Conservation (phyloP, 2,329 filamentous ascomycete species). For the Fusarium odoratissimum region DNA sequence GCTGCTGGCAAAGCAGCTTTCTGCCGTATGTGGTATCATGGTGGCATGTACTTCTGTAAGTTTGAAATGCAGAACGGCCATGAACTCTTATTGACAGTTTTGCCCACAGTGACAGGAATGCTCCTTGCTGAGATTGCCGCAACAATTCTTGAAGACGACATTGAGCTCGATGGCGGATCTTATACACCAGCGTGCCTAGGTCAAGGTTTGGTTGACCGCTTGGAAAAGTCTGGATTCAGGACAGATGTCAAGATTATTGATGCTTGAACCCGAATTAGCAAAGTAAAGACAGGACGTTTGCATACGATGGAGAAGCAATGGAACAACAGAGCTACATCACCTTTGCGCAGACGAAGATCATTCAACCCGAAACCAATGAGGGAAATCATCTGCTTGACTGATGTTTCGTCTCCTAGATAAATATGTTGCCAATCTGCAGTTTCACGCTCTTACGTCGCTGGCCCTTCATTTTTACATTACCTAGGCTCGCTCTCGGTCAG, state of each 20-base stretch:
- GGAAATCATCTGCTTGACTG: neutral
- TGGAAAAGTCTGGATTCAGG: constrained; percentile 71
- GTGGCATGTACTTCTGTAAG: constrained; percentile 74
- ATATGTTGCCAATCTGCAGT: neutral
- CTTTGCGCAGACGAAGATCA: neutral
- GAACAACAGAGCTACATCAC: neutral
- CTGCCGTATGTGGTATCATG: constrained; percentile 65
- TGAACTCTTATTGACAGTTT: constrained; percentile 8
- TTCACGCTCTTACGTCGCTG: neutral
- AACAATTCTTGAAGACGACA: constrained; percentile 72
- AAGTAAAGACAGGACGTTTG: neutral
- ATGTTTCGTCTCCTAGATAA: neutral
- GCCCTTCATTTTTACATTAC: neutral
- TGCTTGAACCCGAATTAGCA: constrained; percentile 2
- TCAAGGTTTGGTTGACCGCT: constrained; percentile 71
- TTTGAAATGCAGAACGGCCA: constrained; percentile 18
- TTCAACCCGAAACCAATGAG: neutral
- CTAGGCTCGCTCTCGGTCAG: neutral
- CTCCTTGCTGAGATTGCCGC: constrained; percentile 73
- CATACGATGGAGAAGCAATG: constrained; percentile 9
- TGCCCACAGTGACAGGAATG: constrained; percentile 69
- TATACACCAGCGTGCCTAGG: constrained; percentile 80
- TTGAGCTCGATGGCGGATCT: constrained; percentile 72
- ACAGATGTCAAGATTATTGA: constrained; percentile 64
- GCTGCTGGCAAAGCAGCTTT: constrained; percentile 61